A percentile compares a stretch with the other conserved stretches of the same genome.
Conservation (phyloP, 352 stramenopile genomes). For the Phytophthora macrochlamydospora region DNA sequence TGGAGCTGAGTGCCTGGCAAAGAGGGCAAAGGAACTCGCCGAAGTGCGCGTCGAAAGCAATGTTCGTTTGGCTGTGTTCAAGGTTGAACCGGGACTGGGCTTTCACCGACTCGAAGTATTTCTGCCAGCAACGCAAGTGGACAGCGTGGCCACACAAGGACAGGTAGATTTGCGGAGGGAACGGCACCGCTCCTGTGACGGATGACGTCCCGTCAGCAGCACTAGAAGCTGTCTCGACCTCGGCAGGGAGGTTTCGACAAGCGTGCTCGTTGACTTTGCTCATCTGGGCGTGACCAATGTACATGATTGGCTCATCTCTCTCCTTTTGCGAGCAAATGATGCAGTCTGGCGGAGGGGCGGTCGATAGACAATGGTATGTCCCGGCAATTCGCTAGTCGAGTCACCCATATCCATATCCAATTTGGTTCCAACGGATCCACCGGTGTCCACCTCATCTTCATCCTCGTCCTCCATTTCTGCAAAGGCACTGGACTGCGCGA, state of each 20-base stretch:
- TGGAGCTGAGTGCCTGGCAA: slow-evolving; percentile 92
- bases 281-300: slow-evolving; percentile 82
- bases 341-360: slow-evolving; percentile 74
- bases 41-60: slow-evolving; percentile 85
- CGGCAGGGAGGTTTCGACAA: slow-evolving; percentile 45
- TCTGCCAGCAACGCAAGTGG: slow-evolving; percentile 88
- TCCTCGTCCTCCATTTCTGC: slow-evolving; percentile 74
- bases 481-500: slow-evolving; percentile 73
- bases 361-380: slow-evolving; percentile 62
- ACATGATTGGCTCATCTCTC: slow-evolving; percentile 85
- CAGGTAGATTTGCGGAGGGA: slow-evolving; percentile 72
- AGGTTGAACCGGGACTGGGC: slow-evolving; percentile 73
- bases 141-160: slow-evolving; percentile 91
- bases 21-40: slow-evolving; percentile 92
- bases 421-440: slow-evolving; percentile 24
- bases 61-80: slow-evolving; percentile 77
- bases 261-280: slow-evolving; percentile 64
- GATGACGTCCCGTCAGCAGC: slow-evolving; percentile 18
- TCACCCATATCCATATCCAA: slow-evolving; percentile 24
- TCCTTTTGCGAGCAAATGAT: slow-evolving; percentile 89
- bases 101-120: slow-evolving; percentile 89
- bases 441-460: slow-evolving; percentile 48
- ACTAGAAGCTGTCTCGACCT: slow-evolving; percentile 33
- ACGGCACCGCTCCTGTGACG: slow-evolving; percentile 19
- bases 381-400: slow-evolving; percentile 17